Conservation (phyloP, 2,329 filamentous ascomycete genomes). For the Ceratocystis papillata region DNA sequence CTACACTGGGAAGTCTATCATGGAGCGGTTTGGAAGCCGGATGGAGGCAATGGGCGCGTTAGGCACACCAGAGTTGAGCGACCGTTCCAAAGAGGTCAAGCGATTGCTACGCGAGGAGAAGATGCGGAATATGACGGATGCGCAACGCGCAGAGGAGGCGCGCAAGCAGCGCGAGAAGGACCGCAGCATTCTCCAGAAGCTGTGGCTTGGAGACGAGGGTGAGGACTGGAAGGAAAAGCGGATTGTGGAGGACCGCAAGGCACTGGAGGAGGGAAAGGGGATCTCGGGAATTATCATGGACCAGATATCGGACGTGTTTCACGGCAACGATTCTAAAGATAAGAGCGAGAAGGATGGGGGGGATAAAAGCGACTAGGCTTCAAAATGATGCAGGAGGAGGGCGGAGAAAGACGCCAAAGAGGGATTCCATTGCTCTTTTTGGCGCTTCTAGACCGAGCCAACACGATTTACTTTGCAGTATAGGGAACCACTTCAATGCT, state of each 20-base stretch:
- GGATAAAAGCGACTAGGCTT: slow-evolving; percentile 13
- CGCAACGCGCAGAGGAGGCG: slow-evolving; percentile 30
- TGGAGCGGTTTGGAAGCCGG: slow-evolving; percentile 38
- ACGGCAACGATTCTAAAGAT: slow-evolving; percentile 29
- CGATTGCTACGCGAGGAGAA: slow-evolving; percentile 39
- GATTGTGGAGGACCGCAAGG: slow-evolving; percentile 41
- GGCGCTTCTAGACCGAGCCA: background rate
- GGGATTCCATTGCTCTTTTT: background rate
- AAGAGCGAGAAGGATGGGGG: slow-evolving; percentile 15
- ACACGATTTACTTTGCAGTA: background rate
- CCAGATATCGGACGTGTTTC: slow-evolving; percentile 46
- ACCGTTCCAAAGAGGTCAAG: slow-evolving; percentile 42
- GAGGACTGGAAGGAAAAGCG: slow-evolving; percentile 46
- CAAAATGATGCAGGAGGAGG: background rate
- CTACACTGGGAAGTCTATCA: slow-evolving; percentile 46
- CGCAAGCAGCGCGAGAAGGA: slow-evolving; percentile 29
- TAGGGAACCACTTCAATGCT: background rate
- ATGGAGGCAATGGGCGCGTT: slow-evolving; percentile 32
- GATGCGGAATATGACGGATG: slow-evolving; percentile 31
- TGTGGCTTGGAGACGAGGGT: slow-evolving; percentile 51
- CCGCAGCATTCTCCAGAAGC: slow-evolving; percentile 34
- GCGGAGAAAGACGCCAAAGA: background rate
- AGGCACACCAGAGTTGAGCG: slow-evolving; percentile 43
- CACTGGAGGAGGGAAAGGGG: slow-evolving; percentile 45
- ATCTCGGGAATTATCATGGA: slow-evolving; percentile 47